Evolutionary conservation across 106 monocot genomes (phyloP).

Genomic region (Agapanthus africanus): DNA sequence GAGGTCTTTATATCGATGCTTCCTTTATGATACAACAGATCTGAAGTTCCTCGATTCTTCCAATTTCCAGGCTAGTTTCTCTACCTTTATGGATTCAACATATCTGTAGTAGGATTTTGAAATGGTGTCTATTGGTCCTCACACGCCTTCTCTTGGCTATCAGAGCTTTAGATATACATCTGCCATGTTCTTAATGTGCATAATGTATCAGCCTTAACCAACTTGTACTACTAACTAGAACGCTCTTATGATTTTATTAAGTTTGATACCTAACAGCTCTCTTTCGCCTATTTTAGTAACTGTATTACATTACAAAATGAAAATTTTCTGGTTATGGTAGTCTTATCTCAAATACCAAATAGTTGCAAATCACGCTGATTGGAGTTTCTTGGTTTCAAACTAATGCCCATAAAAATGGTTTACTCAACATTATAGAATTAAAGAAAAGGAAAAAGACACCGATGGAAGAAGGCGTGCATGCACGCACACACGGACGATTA

Average conservation of each 20-base stretch:
- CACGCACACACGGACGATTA: too few species aligned
- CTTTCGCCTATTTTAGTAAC: too few species aligned
- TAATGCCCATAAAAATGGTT: not conserved
- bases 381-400: not conserved
- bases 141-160: too few species aligned
- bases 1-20: slow-evolving; percentile 68
- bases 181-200: too few species aligned
- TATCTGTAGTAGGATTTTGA: too few species aligned
- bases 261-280: too few species aligned
- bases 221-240: too few species aligned
- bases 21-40: slow-evolving; percentile 69
- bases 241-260: too few species aligned
- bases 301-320: not conserved
- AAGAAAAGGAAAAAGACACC: not conserved
- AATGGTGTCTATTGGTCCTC: too few species aligned
- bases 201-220: too few species aligned
- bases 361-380: not conserved
- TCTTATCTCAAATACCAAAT: not conserved
- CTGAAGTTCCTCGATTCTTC: slow-evolving; percentile 74
- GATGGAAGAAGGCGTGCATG: too few species aligned
- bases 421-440: not conserved
- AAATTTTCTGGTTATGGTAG: not conserved
- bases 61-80: slow-evolving; percentile 76
- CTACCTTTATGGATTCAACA: not conserved
- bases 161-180: too few species aligned